Evolutionary conservation across 2,329 filamentous ascomycete genomes (phyloP).

Genomic region (Calycina marina): DNA sequence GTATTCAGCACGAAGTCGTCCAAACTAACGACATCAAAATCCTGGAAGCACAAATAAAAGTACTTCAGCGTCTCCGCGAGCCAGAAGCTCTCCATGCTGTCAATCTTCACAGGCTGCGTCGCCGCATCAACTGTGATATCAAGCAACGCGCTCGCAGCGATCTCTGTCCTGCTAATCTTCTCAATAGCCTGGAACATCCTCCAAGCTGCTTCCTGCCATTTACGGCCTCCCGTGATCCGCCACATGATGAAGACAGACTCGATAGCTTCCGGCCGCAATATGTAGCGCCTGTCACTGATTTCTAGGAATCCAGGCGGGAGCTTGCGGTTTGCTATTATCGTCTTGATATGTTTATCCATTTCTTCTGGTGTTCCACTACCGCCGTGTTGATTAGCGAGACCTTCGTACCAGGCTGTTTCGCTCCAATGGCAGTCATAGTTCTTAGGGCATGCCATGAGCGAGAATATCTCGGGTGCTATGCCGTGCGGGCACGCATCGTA

Average conservation of each 20-base stretch:
- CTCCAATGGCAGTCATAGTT: conserved; percentile 15
- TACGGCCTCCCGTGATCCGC: conserved; percentile 18
- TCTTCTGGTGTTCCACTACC: conserved; percentile 37
- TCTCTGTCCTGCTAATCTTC: conserved; percentile 26
- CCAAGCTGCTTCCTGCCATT: conserved; percentile 31
- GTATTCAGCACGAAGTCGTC: conserved; percentile 45
- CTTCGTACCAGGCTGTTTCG: conserved; percentile 35
- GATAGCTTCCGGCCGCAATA: conserved; percentile 48
- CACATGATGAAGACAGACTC: conserved; percentile 52
- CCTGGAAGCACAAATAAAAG: conserved; percentile 41
- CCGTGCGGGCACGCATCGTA: conserved; percentile 42
- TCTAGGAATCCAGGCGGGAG: conserved; percentile 13
- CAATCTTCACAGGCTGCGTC: conserved; percentile 19
- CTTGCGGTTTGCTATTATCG: conserved; percentile 7
- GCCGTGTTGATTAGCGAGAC: conserved; percentile 4
- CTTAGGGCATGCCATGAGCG: conserved; percentile 22
- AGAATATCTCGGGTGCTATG: conserved; percentile 44
- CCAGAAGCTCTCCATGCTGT: conserved; percentile 43
- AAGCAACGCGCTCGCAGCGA: conserved; percentile 18
- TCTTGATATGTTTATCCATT: conserved; percentile 3
- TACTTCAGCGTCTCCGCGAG: conserved; percentile 43
- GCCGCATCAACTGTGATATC: conserved; percentile 27
- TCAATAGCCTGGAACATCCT: conserved; percentile 33
- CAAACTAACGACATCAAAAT: conserved; percentile 42
- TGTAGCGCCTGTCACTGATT: conserved; percentile 26